Conservation (phyloP, 1,284 basidiomycete genomes). For the Austropuccinia psidii region DNA sequence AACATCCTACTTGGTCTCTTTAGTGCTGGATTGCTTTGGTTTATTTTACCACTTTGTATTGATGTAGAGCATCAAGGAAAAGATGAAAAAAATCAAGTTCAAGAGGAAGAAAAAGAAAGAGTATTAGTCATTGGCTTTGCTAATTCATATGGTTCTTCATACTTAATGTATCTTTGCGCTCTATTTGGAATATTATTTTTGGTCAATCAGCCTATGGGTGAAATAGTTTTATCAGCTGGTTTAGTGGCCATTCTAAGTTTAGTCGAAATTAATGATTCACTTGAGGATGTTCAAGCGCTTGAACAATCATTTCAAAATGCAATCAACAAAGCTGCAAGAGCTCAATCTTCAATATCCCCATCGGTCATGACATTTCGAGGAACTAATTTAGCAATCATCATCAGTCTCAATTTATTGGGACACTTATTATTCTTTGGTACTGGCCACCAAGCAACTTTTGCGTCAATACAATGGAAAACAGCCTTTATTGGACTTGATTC, state of each 20-base stretch:
- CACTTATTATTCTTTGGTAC: slow-evolving; percentile 73
- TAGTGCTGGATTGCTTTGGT: slow-evolving; percentile 61
- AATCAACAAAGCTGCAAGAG: slow-evolving; percentile 37
- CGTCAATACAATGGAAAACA: slow-evolving; percentile 90
- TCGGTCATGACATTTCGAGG: background rate
- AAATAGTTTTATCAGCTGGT: slow-evolving; percentile 62
- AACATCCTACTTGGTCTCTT: slow-evolving; percentile 55
- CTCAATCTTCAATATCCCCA: slow-evolving; percentile 20
- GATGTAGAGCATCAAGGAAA: slow-evolving; percentile 54
- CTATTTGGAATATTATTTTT: slow-evolving; percentile 60
- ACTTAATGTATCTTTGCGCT: slow-evolving; percentile 69
- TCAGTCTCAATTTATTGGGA: slow-evolving; percentile 66
- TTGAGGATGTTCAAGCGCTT: slow-evolving; percentile 62
- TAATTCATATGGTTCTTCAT: slow-evolving; percentile 80
- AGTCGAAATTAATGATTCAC: slow-evolving; percentile 69
- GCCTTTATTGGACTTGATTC: slow-evolving; percentile 70
- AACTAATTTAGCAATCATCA: slow-evolving; percentile 61
- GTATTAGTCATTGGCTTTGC: slow-evolving; percentile 76
- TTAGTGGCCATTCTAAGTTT: slow-evolving; percentile 62
- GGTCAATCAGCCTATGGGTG: slow-evolving; percentile 69
- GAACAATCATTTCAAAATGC: slow-evolving; percentile 32
- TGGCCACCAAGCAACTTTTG: slow-evolving; percentile 82
- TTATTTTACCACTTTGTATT: slow-evolving; percentile 62
- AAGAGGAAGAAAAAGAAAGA: slow-evolving; percentile 48
- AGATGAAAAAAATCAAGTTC: slow-evolving; percentile 41